A percentile compares a stretch with the other conserved stretches of the same genome.
These are phyloP conservation scores for Galeopsis tetrahit DNA, from an alignment of 257 asterid species.

Conservation along the genomic window DNA sequence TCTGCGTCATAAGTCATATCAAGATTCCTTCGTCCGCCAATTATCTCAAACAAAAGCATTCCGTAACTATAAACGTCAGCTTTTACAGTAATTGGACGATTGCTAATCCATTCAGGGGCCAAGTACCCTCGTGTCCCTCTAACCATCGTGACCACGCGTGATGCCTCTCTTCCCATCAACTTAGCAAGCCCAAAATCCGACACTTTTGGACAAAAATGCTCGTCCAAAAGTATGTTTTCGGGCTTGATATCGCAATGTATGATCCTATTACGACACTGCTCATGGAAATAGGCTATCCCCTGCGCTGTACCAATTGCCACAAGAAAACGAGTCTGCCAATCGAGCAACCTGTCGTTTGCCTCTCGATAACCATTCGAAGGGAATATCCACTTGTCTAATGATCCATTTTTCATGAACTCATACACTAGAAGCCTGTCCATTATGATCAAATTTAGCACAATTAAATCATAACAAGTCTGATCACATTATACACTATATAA, in stretches of 20 bases:
- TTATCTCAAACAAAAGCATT: slow-evolving; percentile 83
- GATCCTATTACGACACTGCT: slow-evolving; percentile 86
- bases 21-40: slow-evolving; percentile 88
- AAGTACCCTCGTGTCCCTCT: slow-evolving; percentile 88
- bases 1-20: slow-evolving; percentile 80
- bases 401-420: slow-evolving; percentile 92
- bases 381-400: slow-evolving; percentile 90
- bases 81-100: slow-evolving; percentile 82
- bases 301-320: slow-evolving; percentile 84
- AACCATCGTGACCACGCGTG: slow-evolving; percentile 81
- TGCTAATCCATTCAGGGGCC: slow-evolving; percentile 93
- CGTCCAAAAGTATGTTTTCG: slow-evolving; percentile 86
- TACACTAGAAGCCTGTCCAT: slow-evolving; percentile 84
- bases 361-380: slow-evolving; percentile 48
- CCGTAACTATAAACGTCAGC: slow-evolving; percentile 96
- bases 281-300: slow-evolving; percentile 91
- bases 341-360: slow-evolving; percentile 40
- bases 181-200: slow-evolving; percentile 95
- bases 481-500: not conserved
- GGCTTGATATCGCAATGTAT: slow-evolving; percentile 96
- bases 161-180: slow-evolving; percentile 93
- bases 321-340: slow-evolving; percentile 78
- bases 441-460: slow-evolving; percentile 8
- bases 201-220: slow-evolving; percentile 80
- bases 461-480: not conserved